Percentiles rank a stretch among this genome's conserved stretches.
These are phyloP conservation scores for Picochlorum costavermella DNA, from an alignment of 139 green algal genomes.

Conservation along the genomic window DNA sequence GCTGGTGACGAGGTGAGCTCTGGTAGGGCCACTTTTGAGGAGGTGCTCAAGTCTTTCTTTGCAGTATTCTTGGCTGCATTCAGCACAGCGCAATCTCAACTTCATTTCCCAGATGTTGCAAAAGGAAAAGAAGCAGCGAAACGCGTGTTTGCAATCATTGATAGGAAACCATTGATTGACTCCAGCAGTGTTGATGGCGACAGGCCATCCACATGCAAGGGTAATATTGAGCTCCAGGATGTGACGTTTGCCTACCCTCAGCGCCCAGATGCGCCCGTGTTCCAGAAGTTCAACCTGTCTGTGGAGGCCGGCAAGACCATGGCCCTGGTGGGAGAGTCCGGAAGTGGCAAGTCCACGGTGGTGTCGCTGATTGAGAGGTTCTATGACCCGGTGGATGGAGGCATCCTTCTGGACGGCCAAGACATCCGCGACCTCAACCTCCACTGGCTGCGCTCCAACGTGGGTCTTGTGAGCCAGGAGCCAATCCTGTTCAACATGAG, in stretches of 20 bases:
- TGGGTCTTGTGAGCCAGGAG: conserved; percentile 85
- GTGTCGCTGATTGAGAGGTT: conserved; percentile 81
- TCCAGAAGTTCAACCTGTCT: conserved; percentile 53
- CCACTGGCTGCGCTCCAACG: conserved; percentile 59
- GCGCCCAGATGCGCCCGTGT: conserved; percentile 39
- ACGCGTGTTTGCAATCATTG: conserved; percentile 68
- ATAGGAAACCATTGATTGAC: conserved; percentile 63
- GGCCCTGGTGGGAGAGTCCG: conserved; percentile 85
- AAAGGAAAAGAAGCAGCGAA: conserved; percentile 51
- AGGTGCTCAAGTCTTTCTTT: conserved; percentile 71
- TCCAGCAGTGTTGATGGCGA: conserved; percentile 19
- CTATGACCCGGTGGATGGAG: conserved; percentile 55
- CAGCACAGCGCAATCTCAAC: conserved; percentile 39
- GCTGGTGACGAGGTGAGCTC: conserved; percentile 33
- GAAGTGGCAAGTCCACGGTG: conserved; percentile 88
- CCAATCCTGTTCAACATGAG: conserved; percentile 69
- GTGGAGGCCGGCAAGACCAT: conserved; percentile 48
- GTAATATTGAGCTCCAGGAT: conserved; percentile 32
- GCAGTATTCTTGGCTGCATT: conserved; percentile 60
- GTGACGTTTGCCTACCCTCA: conserved; percentile 64
- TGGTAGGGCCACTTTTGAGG: conserved; percentile 40
- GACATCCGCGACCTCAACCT: conserved; percentile 71
- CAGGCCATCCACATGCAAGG: not conserved
- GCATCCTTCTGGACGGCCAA: conserved; percentile 57
- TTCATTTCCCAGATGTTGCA: conserved; percentile 59